These are phyloP conservation scores for Colletotrichum agaves DNA, from an alignment of 2,329 filamentous ascomycete species.

Conservation along the genomic window DNA sequence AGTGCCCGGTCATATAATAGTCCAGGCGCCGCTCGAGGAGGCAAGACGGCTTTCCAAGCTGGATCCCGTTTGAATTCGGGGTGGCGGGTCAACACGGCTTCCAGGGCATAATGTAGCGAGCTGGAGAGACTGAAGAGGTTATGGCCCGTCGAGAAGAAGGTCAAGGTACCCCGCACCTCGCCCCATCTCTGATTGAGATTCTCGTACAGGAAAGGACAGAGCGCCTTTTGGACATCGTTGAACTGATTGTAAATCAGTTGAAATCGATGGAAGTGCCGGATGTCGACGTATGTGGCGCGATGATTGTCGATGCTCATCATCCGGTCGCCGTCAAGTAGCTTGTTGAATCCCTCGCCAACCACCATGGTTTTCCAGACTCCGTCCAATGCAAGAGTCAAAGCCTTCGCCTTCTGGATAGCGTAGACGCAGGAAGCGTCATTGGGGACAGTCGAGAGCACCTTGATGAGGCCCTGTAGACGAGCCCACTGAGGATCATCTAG, in stretches of 20 bases:
- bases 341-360: constrained; percentile 11
- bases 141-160: background rate
- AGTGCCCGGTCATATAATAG: background rate
- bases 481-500: constrained; percentile 49
- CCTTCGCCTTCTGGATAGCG: constrained; percentile 34
- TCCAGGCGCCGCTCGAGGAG: background rate
- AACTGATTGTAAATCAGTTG: constrained; percentile 41
- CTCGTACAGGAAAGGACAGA: constrained; percentile 52
- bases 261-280: constrained; percentile 42
- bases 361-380: constrained; percentile 17
- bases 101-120: background rate
- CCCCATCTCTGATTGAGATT: constrained; percentile 37
- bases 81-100: background rate
- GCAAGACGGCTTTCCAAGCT: background rate
- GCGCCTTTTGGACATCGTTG: constrained; percentile 47
- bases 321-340: background rate
- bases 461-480: constrained; percentile 42
- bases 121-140: background rate
- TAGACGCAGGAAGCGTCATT: constrained; percentile 22
- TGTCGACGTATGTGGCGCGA: constrained; percentile 51
- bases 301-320: constrained; percentile 45
- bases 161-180: background rate
- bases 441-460: constrained; percentile 39
- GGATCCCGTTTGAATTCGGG: constrained; percentile 18
- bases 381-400: constrained; percentile 36